Base-by-base conservation (phyloP, 768 basidiomycete species). In the Fistulinella prunicolor region DNA sequence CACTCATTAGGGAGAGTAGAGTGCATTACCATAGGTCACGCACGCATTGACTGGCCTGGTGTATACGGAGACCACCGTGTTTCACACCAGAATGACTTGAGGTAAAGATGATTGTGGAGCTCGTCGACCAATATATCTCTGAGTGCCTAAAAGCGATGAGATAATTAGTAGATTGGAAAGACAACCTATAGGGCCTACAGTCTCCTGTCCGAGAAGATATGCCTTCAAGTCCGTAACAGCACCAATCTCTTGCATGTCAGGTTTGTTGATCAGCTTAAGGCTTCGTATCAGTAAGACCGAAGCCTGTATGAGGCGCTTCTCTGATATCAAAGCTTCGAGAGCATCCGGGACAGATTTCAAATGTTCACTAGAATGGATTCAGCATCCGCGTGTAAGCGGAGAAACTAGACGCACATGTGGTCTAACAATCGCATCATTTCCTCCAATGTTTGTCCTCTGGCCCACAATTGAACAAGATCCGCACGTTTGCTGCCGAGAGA, bases 61-160 rank as follows among this genome's bases (percentile, higher is more conserved):
- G 77, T 70, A 64, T 96, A 97, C 1, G 88, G 70, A 16, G 82
- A 75, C 96, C 96, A 99, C 24, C 95, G 82, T 6, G 84, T 80
- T 56, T 98, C 95, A 62, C 91, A 94, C 83, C 94, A 96, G 65
- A 93, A 95, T 1, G 88, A 90, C 61, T 95, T 96, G 50, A 99
- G 81, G 68, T 96, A 99, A n/a, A 99, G 70, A 68, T 99, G 96
- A 56, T 84, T 91, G 62, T 98, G 94, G 12, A 99, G 76, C 61
- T 99, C 96, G 56, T 99, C 96, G 7, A 94, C 75, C 48, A 99
- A 71, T 46, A 98, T 96, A 55, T 98, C 96, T 38, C 89, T 79
- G 37, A 99, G 70, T 10, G 89, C 86, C 95, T 97, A 59, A 28
- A 47, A 42, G 34, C 2, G 2, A 42, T 69, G 21, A 65, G 44